phyloP scores from a whole-genome alignment of 2,329 filamentous ascomycete genomes.

The Phialophora expanda region DNA sequence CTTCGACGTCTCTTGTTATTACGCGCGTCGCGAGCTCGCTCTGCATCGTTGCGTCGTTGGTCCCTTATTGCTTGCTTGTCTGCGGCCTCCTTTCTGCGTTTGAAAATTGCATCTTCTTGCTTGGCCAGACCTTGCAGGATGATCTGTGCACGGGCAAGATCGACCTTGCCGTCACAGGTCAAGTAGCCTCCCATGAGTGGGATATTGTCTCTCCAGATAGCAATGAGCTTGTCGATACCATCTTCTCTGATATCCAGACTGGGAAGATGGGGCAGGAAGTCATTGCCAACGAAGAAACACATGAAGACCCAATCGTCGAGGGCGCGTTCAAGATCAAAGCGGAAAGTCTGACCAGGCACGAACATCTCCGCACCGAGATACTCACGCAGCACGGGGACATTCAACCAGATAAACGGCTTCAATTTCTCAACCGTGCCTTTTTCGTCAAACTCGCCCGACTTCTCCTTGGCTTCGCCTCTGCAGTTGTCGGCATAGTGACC shows the following conservation, averaged over 20 bases:
- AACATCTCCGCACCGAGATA: slow-evolving; percentile 90
- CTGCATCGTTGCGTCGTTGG: slow-evolving; percentile 77
- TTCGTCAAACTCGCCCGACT: slow-evolving; percentile 79
- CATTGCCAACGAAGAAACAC: slow-evolving; percentile 98
- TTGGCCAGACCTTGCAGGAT: slow-evolving; percentile 88
- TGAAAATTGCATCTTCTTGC: slow-evolving; percentile 93
- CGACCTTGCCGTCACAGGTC: slow-evolving; percentile 91
- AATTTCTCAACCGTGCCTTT: slow-evolving; percentile 72
- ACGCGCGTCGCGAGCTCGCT: slow-evolving; percentile 50
- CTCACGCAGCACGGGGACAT: slow-evolving; percentile 88
- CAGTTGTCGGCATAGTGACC: slow-evolving; percentile 90
- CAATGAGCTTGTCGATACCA: slow-evolving; percentile 92
- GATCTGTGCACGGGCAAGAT: slow-evolving; percentile 81
- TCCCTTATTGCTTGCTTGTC: slow-evolving; percentile 79
- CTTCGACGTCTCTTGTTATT: slow-evolving; percentile 51
- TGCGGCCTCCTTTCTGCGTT: slow-evolving; percentile 81
- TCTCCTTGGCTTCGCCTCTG: slow-evolving; percentile 76
- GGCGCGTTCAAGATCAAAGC: slow-evolving; percentile 90
- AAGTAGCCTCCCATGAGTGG: slow-evolving; percentile 92
- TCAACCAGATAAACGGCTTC: slow-evolving; percentile 98
- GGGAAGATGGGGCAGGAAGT: slow-evolving; percentile 96
- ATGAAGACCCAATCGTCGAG: slow-evolving; percentile 99
- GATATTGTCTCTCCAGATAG: slow-evolving; percentile 95
- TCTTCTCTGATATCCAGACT: slow-evolving; percentile 96
- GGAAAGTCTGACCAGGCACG: slow-evolving; percentile 80